These are phyloP conservation scores for Quercus bicolor DNA, from an alignment of 306 rosid genomes.

Conservation along the genomic window DNA sequence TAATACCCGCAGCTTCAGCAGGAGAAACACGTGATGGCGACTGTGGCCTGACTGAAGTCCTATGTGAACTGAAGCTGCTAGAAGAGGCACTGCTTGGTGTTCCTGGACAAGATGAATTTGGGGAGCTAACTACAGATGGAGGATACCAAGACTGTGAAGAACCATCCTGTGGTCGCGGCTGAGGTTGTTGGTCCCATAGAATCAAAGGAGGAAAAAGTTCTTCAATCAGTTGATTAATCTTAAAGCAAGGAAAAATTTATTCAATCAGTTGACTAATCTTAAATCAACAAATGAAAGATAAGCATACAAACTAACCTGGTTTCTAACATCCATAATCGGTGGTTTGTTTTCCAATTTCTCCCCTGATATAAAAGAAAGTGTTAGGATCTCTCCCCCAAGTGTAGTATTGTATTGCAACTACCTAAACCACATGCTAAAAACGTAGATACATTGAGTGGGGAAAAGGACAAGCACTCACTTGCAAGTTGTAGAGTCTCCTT, in stretches of 20 bases:
- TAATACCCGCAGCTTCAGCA: slow-evolving; percentile 73
- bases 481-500: slow-evolving; percentile 76
- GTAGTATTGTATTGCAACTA: background rate
- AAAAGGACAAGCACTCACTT: slow-evolving; percentile 47
- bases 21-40: slow-evolving; percentile 63
- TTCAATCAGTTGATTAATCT: background rate
- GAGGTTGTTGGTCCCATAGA: slow-evolving; percentile 51
- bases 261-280: slow-evolving; percentile 6
- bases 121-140: slow-evolving; percentile 54
- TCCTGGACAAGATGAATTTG: slow-evolving; percentile 58
- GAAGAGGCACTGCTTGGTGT: slow-evolving; percentile 60
- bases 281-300: background rate
- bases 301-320: slow-evolving; percentile 53
- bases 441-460: too few relatives aligned
- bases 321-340: slow-evolving; percentile 75
- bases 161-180: slow-evolving; percentile 55
- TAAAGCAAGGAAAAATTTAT: background rate
- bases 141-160: slow-evolving; percentile 84
- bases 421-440: background rate
- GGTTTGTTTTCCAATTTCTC: slow-evolving; percentile 87
- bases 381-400: slow-evolving; percentile 17
- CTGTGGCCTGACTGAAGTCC: slow-evolving; percentile 40
- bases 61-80: slow-evolving; percentile 37
- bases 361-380: slow-evolving; percentile 40
- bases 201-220: slow-evolving; percentile 1